Conservation (phyloP, 305 asterid species). For the Fraxinus nigra region DNA sequence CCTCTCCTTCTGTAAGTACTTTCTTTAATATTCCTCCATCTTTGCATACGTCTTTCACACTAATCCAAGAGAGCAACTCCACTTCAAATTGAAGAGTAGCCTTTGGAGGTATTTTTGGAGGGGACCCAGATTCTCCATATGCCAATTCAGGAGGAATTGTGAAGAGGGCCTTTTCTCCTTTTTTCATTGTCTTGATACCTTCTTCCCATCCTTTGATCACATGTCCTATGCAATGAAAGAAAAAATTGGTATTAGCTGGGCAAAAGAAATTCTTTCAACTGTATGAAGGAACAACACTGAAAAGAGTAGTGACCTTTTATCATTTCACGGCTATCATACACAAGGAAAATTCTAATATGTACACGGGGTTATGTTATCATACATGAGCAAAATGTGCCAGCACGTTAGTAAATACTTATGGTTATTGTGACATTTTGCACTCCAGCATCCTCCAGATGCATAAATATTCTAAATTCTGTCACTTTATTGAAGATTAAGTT, state of each 20-base stretch:
- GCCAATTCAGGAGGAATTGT: slow-evolving; percentile 88
- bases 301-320: neutral
- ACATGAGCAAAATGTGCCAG: neutral
- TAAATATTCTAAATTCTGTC: neutral
- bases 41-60: slow-evolving; percentile 92
- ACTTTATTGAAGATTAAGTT: neutral
- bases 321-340: neutral
- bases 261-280: neutral
- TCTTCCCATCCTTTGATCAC: slow-evolving; percentile 93
- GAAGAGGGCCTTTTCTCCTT: slow-evolving; percentile 83
- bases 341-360: neutral
- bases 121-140: slow-evolving; percentile 85
- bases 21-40: slow-evolving; percentile 93
- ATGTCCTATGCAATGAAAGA: slow-evolving; percentile 50
- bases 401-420: neutral
- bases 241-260: neutral
- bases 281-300: neutral
- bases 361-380: neutral
- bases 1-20: slow-evolving; percentile 68
- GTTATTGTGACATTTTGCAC: neutral
- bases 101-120: slow-evolving; percentile 91
- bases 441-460: neutral
- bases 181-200: slow-evolving; percentile 92
- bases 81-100: slow-evolving; percentile 89
- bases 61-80: slow-evolving; percentile 80